phyloP scores from a whole-genome alignment of 257 asterid genomes.

The Primulina tabacum region DNA sequence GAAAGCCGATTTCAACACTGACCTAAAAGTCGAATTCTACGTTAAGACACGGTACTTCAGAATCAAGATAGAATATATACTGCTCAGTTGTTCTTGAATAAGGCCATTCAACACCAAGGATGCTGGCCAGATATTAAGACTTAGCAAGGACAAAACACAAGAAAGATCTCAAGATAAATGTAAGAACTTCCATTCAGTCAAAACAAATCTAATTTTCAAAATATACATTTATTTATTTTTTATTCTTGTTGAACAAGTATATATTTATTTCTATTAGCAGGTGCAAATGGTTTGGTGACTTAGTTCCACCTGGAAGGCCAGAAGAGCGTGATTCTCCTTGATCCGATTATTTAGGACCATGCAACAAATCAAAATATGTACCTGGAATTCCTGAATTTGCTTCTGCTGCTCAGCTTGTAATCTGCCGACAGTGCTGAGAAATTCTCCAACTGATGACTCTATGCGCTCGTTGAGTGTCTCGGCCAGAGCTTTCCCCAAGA shows the following conservation, averaged over 20 bases:
- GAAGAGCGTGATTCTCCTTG: not conserved
- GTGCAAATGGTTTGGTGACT: not conserved
- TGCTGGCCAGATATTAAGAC: not conserved
- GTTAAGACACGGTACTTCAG: not conserved
- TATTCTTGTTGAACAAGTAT: not conserved
- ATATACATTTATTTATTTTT: not conserved
- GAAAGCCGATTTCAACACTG: not conserved
- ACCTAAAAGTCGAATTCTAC: not conserved
- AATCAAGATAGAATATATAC: too few relatives aligned
- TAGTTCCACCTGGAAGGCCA: not conserved
- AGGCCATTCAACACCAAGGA: not conserved
- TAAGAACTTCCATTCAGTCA: not conserved
- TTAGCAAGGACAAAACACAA: not conserved
- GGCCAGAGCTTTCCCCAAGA: constrained; percentile 88
- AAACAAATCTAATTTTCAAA: not conserved
- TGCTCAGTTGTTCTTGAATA: not conserved
- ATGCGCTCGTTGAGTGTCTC: constrained; percentile 74
- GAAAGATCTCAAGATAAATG: not conserved
- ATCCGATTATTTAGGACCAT: not conserved
- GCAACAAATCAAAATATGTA: constrained; percentile 6
- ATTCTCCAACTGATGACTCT: constrained; percentile 77
- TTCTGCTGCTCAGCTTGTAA: constrained; percentile 91
- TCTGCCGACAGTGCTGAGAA: constrained; percentile 64
- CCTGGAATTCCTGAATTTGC: constrained; percentile 78
- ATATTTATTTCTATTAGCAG: not conserved